These are phyloP conservation scores for Sugiyamaella lignohabitans DNA, from an alignment of 805 yeast species.

Conservation along the genomic window DNA sequence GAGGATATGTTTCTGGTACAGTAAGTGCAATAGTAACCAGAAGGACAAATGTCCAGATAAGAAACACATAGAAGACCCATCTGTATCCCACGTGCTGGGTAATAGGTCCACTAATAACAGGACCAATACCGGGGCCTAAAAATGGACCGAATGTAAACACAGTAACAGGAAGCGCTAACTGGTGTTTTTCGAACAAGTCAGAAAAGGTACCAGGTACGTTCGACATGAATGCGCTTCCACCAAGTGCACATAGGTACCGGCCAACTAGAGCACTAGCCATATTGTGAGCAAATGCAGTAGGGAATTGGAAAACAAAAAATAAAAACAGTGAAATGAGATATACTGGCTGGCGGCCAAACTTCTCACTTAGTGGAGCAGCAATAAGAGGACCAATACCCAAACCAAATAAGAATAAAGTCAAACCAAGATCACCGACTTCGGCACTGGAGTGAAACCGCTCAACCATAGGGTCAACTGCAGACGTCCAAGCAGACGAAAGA, in stretches of 20 bases:
- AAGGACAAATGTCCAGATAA: constrained; percentile 55
- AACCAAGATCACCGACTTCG: constrained; percentile 31
- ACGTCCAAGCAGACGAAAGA: constrained; percentile 45
- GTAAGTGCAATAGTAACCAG: constrained; percentile 41
- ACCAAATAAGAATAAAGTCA: constrained; percentile 50
- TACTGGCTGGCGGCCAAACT: constrained; percentile 28
- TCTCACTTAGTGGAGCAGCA: constrained; percentile 46
- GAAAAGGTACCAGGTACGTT: constrained; percentile 79
- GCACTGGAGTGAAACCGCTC: constrained; percentile 9
- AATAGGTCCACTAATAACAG: constrained; percentile 53
- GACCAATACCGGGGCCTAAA: constrained; percentile 70
- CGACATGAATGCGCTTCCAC: constrained; percentile 77
- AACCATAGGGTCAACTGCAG: constrained; percentile 37
- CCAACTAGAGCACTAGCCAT: constrained; percentile 42
- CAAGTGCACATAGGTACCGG: constrained; percentile 66
- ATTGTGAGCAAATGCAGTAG: constrained; percentile 39
- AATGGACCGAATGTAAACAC: constrained; percentile 74
- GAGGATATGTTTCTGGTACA: constrained; percentile 72
- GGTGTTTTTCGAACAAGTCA: constrained; percentile 65
- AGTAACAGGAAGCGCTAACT: constrained; percentile 67
- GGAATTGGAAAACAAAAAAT: constrained; percentile 43
- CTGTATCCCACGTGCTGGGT: constrained; percentile 56
- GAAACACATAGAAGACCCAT: constrained; percentile 62
- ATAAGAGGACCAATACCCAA: constrained; percentile 61
- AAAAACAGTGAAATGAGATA: constrained; percentile 48